Evolutionary conservation across 495 filamentous ascomycete species (phyloP).

Genomic region (Geopyxis carbonaria): DNA sequence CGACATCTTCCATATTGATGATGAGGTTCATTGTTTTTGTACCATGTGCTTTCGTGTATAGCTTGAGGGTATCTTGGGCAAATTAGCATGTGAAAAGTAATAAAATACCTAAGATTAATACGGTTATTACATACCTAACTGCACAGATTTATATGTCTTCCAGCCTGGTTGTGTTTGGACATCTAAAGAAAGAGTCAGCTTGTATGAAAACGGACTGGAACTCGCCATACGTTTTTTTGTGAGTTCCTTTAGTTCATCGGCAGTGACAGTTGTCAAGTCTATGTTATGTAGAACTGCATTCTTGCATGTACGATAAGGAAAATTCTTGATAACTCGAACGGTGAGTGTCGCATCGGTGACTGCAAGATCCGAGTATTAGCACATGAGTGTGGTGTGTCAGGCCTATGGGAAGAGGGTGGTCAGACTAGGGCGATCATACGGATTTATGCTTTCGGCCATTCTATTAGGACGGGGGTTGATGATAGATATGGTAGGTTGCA

Average conservation of each 20-base stretch:
- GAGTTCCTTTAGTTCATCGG: conserved; percentile 21
- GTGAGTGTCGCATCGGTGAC: conserved; percentile 24
- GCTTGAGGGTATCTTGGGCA: conserved; percentile 22
- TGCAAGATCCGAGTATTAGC: no score
- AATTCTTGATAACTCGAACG: conserved; percentile 25
- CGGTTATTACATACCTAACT: conserved; percentile 9
- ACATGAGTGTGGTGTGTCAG: no score
- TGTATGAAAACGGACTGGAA: neutral
- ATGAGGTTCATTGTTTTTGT: conserved; percentile 26
- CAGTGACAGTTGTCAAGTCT: conserved; percentile 20
- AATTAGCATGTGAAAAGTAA: neutral
- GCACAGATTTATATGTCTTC: conserved; percentile 21
- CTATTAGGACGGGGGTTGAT: neutral
- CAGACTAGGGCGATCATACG: conserved; percentile 3
- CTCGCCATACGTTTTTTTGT: conserved; percentile 11
- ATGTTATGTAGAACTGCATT: conserved; percentile 23
- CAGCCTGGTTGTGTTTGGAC: conserved; percentile 15
- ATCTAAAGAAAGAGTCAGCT: conserved; percentile 9
- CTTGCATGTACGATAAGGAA: conserved; percentile 23
- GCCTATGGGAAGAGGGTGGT: neutral
- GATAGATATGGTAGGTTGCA: no score
- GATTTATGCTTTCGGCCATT: conserved; percentile 4
- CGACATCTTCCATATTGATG: conserved; percentile 25
- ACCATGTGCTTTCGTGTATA: conserved; percentile 25
- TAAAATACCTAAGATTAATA: neutral